Base-by-base conservation (phyloP, 2,329 filamentous ascomycete species). In the Sarocladiaceae sp. region DNA sequence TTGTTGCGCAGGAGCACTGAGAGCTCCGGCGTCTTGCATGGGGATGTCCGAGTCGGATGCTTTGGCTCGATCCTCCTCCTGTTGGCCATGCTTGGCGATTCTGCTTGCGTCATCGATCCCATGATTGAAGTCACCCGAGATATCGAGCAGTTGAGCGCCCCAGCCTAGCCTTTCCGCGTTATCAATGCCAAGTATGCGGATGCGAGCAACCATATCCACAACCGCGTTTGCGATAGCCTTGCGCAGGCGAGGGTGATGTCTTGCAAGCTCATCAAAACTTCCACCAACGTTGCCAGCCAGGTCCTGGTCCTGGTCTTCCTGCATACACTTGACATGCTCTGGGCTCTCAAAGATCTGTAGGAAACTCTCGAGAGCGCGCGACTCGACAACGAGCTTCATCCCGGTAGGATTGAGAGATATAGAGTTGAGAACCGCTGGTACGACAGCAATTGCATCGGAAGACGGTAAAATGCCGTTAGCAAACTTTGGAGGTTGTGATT, bases 301-400 rank as follows among this genome's bases (percentile, higher is more conserved):
- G n/a, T 43, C 40, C 18, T 33, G 40, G 27, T 73, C 69, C 4
- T 76, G 70, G 51, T 95, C 91, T 29, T 73, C 70, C 50, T 87
- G 81, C 74, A 98, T 82, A 50, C 83, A 85, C 54, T 85, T 87
- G 47, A 98, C 81, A 63, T 99, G 94, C 13, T 81, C 76, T 2
- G 89, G 82, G 52, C 88, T 97, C 63, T 96, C 88, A 52, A 98
- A 98, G n/a, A 97, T 88, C 59, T 96, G 88, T 51, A 98, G 85
- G 60, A 90, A 97, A 53, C 81, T 86, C 46, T 90, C 83, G 34
- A 98, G 73, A 2, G 88, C 90, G 47, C 80, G 75, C 0, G 90
- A 96, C 0, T 81, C 77, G 46, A 88, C 82, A 55, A 98, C 94
- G 58, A 96, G 76, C 55, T 85, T 85, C 72, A 96, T 85, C 7